A percentile compares a stretch with the other conserved stretches of the same genome.
These are phyloP conservation scores for Aspergillus cristatus DNA, from an alignment of 495 filamentous ascomycete species.

Conservation along the genomic window DNA sequence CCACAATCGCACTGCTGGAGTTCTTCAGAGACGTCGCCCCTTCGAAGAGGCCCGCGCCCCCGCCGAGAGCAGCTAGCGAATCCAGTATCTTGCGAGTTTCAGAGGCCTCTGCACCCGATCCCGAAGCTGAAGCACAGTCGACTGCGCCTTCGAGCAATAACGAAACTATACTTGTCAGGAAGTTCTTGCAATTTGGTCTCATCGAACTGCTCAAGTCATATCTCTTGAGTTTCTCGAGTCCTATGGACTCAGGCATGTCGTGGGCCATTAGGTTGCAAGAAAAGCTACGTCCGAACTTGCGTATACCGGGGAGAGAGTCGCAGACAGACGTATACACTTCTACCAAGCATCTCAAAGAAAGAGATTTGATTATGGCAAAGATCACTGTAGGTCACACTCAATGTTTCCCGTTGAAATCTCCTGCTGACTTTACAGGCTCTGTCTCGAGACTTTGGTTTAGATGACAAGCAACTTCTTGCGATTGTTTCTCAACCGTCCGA, in stretches of 20 bases:
- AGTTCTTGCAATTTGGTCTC: conserved; percentile 75
- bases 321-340: conserved; percentile 51
- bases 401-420: not conserved
- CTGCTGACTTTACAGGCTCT: conserved; percentile 45
- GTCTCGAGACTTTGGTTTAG: conserved; percentile 57
- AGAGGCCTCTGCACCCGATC: conserved; percentile 61
- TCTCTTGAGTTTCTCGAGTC: conserved; percentile 45
- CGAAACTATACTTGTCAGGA: conserved; percentile 48
- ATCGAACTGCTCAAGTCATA: conserved; percentile 81
- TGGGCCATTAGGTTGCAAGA: conserved; percentile 72
- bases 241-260: conserved; percentile 56
- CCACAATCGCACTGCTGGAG: conserved; percentile 64
- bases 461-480: conserved; percentile 41
- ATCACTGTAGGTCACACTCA: conserved; percentile 51
- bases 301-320: conserved; percentile 41
- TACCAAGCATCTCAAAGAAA: conserved; percentile 51
- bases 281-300: conserved; percentile 47
- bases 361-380: conserved; percentile 67
- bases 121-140: conserved; percentile 57
- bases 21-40: conserved; percentile 68
- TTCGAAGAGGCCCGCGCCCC: conserved; percentile 62
- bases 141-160: conserved; percentile 45
- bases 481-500: conserved; percentile 26
- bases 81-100: conserved; percentile 23
- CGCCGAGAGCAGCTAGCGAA: conserved; percentile 56